Percentiles rank a stretch among this genome's conserved stretches.
Conservation (phyloP, 192 early-diverging fungal species). For the Coemansia erecta region DNA sequence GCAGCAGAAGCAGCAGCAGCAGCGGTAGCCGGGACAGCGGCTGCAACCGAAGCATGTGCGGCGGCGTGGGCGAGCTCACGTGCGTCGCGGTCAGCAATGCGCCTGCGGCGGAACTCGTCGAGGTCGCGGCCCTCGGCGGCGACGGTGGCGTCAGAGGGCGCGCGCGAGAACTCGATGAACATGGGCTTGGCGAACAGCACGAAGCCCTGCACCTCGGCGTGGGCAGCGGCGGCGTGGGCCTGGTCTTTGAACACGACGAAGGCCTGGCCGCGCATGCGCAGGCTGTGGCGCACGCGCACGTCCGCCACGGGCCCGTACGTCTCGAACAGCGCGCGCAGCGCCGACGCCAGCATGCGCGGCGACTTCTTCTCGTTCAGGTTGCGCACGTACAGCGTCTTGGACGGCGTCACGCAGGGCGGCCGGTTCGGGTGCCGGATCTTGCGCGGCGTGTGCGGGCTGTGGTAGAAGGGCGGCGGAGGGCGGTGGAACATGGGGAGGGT, state of each 20-base stretch:
- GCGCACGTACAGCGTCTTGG: constrained; percentile 75
- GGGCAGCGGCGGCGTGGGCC: constrained; percentile 72
- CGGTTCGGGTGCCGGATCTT: constrained; percentile 58
- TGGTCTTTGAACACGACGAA: constrained; percentile 79
- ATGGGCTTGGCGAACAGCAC: constrained; percentile 82
- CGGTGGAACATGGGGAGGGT: too few species aligned
- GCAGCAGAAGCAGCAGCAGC: constrained; percentile 49
- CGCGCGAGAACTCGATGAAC: constrained; percentile 49
- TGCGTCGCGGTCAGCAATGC: constrained; percentile 17
- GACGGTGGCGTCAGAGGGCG: constrained; percentile 39
- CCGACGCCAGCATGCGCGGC: constrained; percentile 66
- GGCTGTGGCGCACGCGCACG: constrained; percentile 72
- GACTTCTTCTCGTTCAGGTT: constrained; percentile 79
- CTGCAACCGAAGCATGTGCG: too few species aligned
- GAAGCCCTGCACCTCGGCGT: constrained; percentile 82
- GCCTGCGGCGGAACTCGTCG: constrained; percentile 22
- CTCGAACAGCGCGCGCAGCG: constrained; percentile 75
- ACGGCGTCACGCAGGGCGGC: constrained; percentile 61
- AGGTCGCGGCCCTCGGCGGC: constrained; percentile 62
- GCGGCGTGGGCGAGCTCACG: constrained; percentile 27
- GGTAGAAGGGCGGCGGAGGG: constrained; percentile 3
- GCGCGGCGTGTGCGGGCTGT: neutral
- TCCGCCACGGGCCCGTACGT: constrained; percentile 83
- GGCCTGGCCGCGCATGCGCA: constrained; percentile 90
- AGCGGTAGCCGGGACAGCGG: neutral